Conservation (phyloP, 495 filamentous ascomycete genomes). For the Parathielavia appendiculata region DNA sequence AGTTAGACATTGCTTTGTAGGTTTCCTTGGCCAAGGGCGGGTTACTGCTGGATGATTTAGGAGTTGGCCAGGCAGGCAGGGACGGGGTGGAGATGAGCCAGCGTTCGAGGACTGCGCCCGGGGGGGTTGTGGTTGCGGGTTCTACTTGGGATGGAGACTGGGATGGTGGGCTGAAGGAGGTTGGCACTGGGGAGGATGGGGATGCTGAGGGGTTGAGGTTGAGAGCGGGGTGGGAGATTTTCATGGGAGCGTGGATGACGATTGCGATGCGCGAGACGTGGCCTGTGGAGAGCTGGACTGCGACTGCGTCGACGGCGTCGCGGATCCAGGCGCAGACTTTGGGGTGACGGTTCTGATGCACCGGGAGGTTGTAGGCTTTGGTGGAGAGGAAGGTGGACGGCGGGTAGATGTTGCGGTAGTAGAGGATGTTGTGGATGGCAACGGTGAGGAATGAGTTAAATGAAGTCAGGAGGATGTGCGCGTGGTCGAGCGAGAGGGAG, state of each 20-base stretch:
- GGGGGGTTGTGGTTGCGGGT: slow-evolving; percentile 11
- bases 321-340: slow-evolving; percentile 87
- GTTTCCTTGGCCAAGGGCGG: not conserved
- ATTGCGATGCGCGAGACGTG: slow-evolving; percentile 67
- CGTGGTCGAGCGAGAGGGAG: slow-evolving; percentile 24
- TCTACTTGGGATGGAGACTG: too few species aligned
- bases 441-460: slow-evolving; percentile 79
- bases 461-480: slow-evolving; percentile 48
- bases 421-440: slow-evolving; percentile 89
- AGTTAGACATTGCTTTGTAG: slow-evolving; percentile 35
- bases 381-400: slow-evolving; percentile 70
- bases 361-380: slow-evolving; percentile 81
- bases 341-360: slow-evolving; percentile 85
- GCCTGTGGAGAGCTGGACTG: slow-evolving; percentile 55
- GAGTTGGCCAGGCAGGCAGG: slow-evolving; percentile 62
- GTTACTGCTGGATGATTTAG: slow-evolving; percentile 4
- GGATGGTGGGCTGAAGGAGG: not conserved
- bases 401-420: slow-evolving; percentile 81
- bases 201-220: slow-evolving; percentile 7
- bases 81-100: slow-evolving; percentile 77
- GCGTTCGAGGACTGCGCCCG: slow-evolving; percentile 59
- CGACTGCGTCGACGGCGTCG: slow-evolving; percentile 72
- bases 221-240: not conserved
- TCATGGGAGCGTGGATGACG: slow-evolving; percentile 59
- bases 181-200: not conserved